Base-by-base conservation (phyloP, 768 basidiomycete species). In the Clavulina sp. region DNA sequence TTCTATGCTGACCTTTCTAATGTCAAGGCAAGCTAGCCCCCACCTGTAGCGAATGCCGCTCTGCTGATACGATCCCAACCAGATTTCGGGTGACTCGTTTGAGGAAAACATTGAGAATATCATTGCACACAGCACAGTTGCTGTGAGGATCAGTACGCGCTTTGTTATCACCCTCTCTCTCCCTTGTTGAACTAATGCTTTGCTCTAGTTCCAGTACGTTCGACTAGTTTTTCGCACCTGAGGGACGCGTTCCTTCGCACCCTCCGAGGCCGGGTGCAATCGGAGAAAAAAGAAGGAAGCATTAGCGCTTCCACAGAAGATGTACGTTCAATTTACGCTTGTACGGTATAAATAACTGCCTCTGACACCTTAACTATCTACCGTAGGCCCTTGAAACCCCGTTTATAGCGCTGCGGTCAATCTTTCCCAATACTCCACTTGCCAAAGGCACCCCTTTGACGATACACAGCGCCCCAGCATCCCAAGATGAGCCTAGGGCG, bases 1-100 rank as follows among this genome's bases (percentile, higher is more conserved):
- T 88, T 95, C 66, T 95, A 93, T 63, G 82, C 85, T 4, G 87
- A 93, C 62, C 66, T 88, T 41, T 59, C 68, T n/a, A 75, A 78
- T 55, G 75, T 79, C 0, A 18, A 23, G 43, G 43, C 23, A n/a
- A 18, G 43, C 13, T 24, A 9, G 43, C 43, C 48, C 19, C 44
- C 44, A 31, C 51, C 50, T 32, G 41, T 46, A 19, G 40, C 38
- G 29, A 24, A 30, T 30, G n/a, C n/a, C 23, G n/a, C 21, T 40
- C n/a, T 40, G 19, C 13, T 5, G 4, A 29, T 18, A 48, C 19
- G 7, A 28, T 34, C 4, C 49, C 71, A 69, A 38, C 69, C 84
- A 52, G 71, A 72, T 50, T 81, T 81, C 56, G 84, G 78, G 68
- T 85, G 23, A 69, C 78, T 6, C 73, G 0, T 66, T 77, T 0